Evolutionary conservation across 169 alveolate species (phyloP).

Genomic region (Babesia gibsoni): DNA sequence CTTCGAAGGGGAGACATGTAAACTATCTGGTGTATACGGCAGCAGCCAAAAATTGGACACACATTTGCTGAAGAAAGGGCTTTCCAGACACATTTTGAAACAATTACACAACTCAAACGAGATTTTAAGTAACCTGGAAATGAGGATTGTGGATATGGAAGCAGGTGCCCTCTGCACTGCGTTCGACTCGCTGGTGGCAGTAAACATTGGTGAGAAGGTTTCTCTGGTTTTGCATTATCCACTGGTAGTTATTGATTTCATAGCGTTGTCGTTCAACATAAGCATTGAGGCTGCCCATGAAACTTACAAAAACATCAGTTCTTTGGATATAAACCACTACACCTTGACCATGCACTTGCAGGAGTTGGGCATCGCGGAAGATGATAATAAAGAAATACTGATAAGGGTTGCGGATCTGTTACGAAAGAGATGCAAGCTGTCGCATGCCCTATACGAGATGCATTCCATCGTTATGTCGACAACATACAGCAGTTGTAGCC

Average conservation of each 20-base stretch:
- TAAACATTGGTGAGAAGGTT: neutral
- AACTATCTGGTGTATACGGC: conserved; percentile 24
- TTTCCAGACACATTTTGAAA: neutral
- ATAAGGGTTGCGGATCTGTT: conserved; percentile 23
- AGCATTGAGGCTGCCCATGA: conserved; percentile 28
- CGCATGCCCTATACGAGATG: conserved; percentile 14
- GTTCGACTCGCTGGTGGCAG: conserved; percentile 26
- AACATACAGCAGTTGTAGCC: neutral
- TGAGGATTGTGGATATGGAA: conserved; percentile 6
- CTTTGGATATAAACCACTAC: conserved; percentile 48
- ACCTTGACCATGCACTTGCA: conserved; percentile 29
- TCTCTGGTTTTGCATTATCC: conserved; percentile 27
- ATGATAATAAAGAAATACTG: neutral
- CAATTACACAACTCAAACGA: no score
- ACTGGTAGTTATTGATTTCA: conserved; percentile 43
- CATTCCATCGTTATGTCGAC: conserved; percentile 13
- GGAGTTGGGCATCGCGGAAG: conserved; percentile 4
- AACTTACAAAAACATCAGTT: conserved; percentile 13
- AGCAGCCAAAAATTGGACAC: conserved; percentile 2
- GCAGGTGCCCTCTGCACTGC: conserved; percentile 31
- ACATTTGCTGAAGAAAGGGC: neutral
- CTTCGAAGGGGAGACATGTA: conserved; percentile 4
- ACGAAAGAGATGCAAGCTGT: conserved; percentile 1
- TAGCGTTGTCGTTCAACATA: conserved; percentile 27
- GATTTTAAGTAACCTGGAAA: neutral